Evolutionary conservation across 176 grass and related monocot genomes (phyloP), one percentile per base, ranked within the genome.

Genomic region (Alloteropsis semialata): DNA sequence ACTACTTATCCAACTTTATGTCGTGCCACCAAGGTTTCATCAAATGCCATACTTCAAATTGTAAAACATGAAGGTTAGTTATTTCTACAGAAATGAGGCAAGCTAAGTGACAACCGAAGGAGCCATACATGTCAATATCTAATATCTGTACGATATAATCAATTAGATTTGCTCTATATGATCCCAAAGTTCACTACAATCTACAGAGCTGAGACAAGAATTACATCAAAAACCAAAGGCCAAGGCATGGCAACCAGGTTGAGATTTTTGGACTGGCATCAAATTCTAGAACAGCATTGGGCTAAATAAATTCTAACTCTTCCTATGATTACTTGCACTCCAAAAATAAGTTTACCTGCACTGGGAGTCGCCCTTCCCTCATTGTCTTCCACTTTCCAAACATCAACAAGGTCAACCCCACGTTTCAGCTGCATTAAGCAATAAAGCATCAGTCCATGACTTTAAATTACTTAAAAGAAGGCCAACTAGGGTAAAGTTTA

Each of bases 361-460:
- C 4, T 70, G 29, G 12, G 49, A 55, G 53, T 72, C 85, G 68
- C 22, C 19, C 69, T 75, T 36, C 18, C 74, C 86, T 82, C 57
- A 17, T 58, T 44, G 17, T 58, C 58, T 60, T 92, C 91, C 84
- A 86, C 80, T 83, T 87, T 91, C 84, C 89, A 95, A n/a, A 99
- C 78, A 75, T 92, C 77, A 89, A 30, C 93, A 78, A 96, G 72
- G 48, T 87, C 66, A 88, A 79, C 77, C 65, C 91, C 91, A 24
- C 58, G 56, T 54, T 88, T 92, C 70, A 99, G 81, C 93, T 99
- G 83, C 62, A 92, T 88, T 85, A 80, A 99, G 69, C 29, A 83
- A 83, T 50, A 81, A 34, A 83, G 8, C 9, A 28, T 90, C 56
- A 92, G 42, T 66, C 45, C 65, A 71, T 87, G 80, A 79, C 39